Evolutionary conservation across 1,139 yeast genomes (phyloP), one percentile per base, ranked within the genome.

Genomic region (Suhomyces bokatorum): DNA sequence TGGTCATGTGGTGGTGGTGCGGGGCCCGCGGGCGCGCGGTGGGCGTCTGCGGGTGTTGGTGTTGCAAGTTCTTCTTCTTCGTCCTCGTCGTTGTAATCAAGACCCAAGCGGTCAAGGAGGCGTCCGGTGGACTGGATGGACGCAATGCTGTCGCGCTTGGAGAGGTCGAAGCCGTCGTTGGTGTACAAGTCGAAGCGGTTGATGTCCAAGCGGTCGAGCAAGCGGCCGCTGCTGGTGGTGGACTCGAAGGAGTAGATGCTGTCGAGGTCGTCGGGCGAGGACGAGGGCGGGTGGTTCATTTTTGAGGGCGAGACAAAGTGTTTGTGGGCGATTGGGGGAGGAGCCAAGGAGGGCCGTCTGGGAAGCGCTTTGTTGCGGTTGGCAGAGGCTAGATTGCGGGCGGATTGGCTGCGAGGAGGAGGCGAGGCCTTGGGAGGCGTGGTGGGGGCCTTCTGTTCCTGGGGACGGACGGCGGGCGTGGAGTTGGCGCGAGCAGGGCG

Each of bases 191-290:
- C 48, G 31, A 22, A 29, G 9, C 30, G 37, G 32, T 36, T 34
- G 39, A 45, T 45, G 29, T 52, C 78, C 40, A 73, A 58, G 10
- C 77, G 62, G 48, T 74, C 78, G 15, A 74, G 57, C 29, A 74
- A 59, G 37, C 77, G 53, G 6, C 77, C 77, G 48, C 60, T 69
- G 29, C 78, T 73, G 44, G 74, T 64, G 7, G 73, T 75, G 3
- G 77, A 72, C 39, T 73, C 78, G 47, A 73, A 74, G 11, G 77
- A 71, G 53, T 71, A 73, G 15, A 74, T 55, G 46, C 74, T 69
- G 30, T 60, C 69, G 35, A 62, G 48, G 46, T 69, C 75, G 29
- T 40, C 46, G 16, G n/a, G n/a, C n/a, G n/a, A n/a, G n/a, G n/a
- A n/a, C n/a, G n/a, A n/a, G 24, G 24, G 17, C 17, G 17, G 24